Evolutionary conservation across 2,329 filamentous ascomycete species (phyloP).

Genomic region (Fusarium sp.): DNA sequence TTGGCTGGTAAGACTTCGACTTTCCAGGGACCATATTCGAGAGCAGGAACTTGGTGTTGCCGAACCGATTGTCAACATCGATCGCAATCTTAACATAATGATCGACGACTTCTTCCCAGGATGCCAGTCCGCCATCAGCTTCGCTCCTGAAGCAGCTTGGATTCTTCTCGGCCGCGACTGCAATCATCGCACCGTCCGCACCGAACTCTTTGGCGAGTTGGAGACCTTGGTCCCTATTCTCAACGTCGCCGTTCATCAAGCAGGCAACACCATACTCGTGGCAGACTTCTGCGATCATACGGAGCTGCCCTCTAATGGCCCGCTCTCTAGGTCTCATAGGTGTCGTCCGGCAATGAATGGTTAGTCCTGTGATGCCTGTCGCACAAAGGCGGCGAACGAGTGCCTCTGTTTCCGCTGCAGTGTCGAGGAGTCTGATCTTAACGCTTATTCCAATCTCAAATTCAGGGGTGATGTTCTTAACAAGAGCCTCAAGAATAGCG

Average conservation of each 20-base stretch:
- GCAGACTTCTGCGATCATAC: slow-evolving; percentile 85
- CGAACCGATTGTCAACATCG: slow-evolving; percentile 84
- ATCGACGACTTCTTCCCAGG: slow-evolving; percentile 82
- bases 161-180: slow-evolving; percentile 90
- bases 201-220: slow-evolving; percentile 80
- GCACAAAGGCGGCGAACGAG: slow-evolving; percentile 82
- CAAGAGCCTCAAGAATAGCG: slow-evolving; percentile 84
- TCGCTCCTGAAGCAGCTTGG: slow-evolving; percentile 83
- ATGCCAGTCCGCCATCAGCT: slow-evolving; percentile 75
- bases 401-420: slow-evolving; percentile 77
- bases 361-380: slow-evolving; percentile 92
- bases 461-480: slow-evolving; percentile 79
- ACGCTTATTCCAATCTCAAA: slow-evolving; percentile 95
- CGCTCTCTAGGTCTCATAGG: slow-evolving; percentile 93
- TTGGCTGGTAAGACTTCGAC: slow-evolving; percentile 68
- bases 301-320: slow-evolving; percentile 86
- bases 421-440: slow-evolving; percentile 91
- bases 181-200: slow-evolving; percentile 98
- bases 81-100: slow-evolving; percentile 80
- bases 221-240: slow-evolving; percentile 76
- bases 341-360: slow-evolving; percentile 94
- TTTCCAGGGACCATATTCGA: slow-evolving; percentile 89
- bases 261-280: slow-evolving; percentile 88
- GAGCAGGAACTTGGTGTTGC: slow-evolving; percentile 93
- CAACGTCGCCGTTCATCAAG: slow-evolving; percentile 95